A percentile compares a stretch with the other conserved stretches of the same genome.
These are phyloP conservation scores for Cardamine resedifolia DNA, from an alignment of 345 rosid species.

Conservation along the genomic window DNA sequence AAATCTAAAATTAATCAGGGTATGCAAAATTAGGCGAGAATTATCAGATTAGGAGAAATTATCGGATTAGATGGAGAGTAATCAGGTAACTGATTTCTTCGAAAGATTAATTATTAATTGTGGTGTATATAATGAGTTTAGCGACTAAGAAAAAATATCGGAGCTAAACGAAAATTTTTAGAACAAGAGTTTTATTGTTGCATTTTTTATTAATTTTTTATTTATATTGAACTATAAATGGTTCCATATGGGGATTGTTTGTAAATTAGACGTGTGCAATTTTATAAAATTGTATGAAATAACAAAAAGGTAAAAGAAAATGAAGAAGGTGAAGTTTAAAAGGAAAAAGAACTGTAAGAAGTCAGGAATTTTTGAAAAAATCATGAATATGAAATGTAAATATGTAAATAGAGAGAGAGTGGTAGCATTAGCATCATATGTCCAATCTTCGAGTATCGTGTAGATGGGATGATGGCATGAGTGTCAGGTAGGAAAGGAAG, in stretches of 20 bases:
- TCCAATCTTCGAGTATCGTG: slow-evolving; percentile 41
- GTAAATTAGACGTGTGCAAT: background rate
- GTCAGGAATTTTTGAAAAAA: slow-evolving; percentile 2
- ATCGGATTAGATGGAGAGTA: no score
- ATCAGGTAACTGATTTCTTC: no score
- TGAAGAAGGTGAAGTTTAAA: background rate
- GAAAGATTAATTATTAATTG: no score
- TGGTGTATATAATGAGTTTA: no score
- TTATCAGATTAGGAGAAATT: no score
- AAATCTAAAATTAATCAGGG: no score
- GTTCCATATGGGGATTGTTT: background rate
- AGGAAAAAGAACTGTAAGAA: background rate
- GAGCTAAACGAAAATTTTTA: no score
- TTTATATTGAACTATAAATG: background rate
- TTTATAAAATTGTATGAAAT: background rate
- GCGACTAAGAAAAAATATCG: no score
- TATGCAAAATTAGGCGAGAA: no score
- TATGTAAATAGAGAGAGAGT: background rate
- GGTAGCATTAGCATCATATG: slow-evolving; percentile 28
- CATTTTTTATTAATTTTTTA: background rate
- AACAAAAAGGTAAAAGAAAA: background rate
- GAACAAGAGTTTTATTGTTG: no score
- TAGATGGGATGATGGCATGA: slow-evolving; percentile 42
- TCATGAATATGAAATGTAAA: background rate
- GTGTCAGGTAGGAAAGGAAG: slow-evolving; percentile 39